Conservation (phyloP, 768 basidiomycete species). For the Suillus fuscotomentosus region DNA sequence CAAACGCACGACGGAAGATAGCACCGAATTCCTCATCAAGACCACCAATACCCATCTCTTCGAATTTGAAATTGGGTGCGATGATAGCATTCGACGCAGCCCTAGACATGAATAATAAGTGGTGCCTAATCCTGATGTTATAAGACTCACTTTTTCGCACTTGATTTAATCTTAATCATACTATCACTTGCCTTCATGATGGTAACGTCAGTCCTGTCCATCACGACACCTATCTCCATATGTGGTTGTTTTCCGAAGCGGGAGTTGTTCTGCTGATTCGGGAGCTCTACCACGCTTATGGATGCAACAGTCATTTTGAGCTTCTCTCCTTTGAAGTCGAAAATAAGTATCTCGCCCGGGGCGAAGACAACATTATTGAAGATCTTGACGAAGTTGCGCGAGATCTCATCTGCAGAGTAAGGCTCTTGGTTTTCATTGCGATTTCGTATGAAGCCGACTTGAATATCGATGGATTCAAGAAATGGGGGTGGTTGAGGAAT, state of each 20-base stretch:
- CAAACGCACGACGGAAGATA: conserved; percentile 98
- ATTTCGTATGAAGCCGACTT: conserved; percentile 63
- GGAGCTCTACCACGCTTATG: conserved; percentile 57
- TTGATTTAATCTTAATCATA: conserved; percentile 87
- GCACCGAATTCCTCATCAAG: conserved; percentile 92
- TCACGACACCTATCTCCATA: conserved; percentile 66
- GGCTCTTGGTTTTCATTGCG: conserved; percentile 57
- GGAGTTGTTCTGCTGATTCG: conserved; percentile 56
- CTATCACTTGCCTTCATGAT: conserved; percentile 83
- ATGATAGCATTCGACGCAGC: conserved; percentile 93
- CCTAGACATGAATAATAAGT: conserved; percentile 38
- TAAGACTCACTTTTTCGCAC: conserved; percentile 75
- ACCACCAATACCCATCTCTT: conserved; percentile 99
- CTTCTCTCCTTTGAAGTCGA: conserved; percentile 87
- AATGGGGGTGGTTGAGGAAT: conserved; percentile 60
- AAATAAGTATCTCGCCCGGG: conserved; percentile 66
- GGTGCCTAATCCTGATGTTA: not conserved
- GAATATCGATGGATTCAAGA: conserved; percentile 77
- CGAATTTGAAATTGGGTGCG: conserved; percentile 98
- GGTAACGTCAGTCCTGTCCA: conserved; percentile 90
- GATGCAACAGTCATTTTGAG: conserved; percentile 69
- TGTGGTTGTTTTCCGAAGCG: conserved; percentile 30
- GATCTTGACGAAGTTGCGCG: conserved; percentile 66
- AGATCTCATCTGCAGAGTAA: conserved; percentile 90
- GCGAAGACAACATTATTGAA: conserved; percentile 74